Percentiles rank a stretch among this genome's conserved stretches.
Evolutionary conservation across 2,329 filamentous ascomycete genomes (phyloP).

Genomic region (Botrytis byssoidea): DNA sequence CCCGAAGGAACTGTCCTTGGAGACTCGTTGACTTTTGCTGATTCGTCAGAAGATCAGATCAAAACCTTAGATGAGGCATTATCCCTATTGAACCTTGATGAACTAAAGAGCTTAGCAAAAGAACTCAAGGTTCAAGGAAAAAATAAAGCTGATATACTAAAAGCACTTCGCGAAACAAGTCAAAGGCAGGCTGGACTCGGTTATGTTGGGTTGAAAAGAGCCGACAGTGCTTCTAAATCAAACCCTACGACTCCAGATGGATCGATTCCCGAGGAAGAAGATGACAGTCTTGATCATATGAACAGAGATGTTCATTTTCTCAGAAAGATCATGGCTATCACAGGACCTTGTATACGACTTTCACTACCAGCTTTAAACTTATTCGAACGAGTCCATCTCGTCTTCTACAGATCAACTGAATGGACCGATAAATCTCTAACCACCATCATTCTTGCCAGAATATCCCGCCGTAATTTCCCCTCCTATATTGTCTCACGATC

Average conservation of each 20-base stretch:
- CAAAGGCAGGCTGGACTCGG: constrained; percentile 73
- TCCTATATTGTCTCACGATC: constrained; percentile 88
- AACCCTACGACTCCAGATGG: constrained; percentile 23
- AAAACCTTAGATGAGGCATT: constrained; percentile 80
- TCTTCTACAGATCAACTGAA: constrained; percentile 93
- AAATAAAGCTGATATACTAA: constrained; percentile 78
- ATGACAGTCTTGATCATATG: constrained; percentile 48
- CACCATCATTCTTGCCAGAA: constrained; percentile 89
- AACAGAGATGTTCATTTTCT: constrained; percentile 75
- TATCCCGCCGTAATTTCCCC: constrained; percentile 83
- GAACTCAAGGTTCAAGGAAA: constrained; percentile 84
- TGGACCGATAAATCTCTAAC: constrained; percentile 98
- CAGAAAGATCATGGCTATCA: constrained; percentile 71
- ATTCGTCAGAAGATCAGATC: constrained; percentile 71
- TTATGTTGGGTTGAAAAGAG: constrained; percentile 64
- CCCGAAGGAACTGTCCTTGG: constrained; percentile 51
- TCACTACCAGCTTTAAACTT: constrained; percentile 70
- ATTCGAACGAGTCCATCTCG: constrained; percentile 90
- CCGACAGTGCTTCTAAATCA: constrained; percentile 27
- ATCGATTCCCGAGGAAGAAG: constrained; percentile 43
- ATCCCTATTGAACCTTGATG: constrained; percentile 77
- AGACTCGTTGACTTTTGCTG: constrained; percentile 71
- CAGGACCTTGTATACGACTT: constrained; percentile 81
- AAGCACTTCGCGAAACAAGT: constrained; percentile 71
- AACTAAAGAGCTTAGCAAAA: constrained; percentile 80